Evolutionary conservation across 257 asterid species (phyloP).

Genomic region (Nemophila menziesii): DNA sequence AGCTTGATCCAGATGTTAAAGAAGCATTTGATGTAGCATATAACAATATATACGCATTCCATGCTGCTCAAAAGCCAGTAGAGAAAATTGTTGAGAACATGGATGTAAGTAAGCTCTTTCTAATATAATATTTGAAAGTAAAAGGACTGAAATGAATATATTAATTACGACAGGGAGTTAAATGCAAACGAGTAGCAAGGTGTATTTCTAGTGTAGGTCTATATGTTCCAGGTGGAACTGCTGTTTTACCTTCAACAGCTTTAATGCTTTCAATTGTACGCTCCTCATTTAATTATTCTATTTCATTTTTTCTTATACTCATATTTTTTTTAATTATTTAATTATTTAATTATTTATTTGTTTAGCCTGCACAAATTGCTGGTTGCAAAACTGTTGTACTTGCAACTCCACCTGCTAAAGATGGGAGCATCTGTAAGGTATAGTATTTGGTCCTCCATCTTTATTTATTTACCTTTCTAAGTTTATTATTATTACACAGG

Average conservation of each 20-base stretch:
- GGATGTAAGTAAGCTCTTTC: conserved; percentile 47
- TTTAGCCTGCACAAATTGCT: conserved; percentile 96
- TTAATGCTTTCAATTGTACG: conserved; percentile 95
- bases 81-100: conserved; percentile 78
- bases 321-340: conserved; percentile 5
- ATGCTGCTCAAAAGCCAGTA: conserved; percentile 77
- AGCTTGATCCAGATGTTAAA: conserved; percentile 75
- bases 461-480: neutral
- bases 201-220: conserved; percentile 90
- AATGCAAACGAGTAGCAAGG: conserved; percentile 87
- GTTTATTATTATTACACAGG: conserved; percentile 28
- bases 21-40: conserved; percentile 97
- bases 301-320: conserved; percentile 7
- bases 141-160: conserved; percentile 11
- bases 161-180: conserved; percentile 56
- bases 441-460: conserved; percentile 8
- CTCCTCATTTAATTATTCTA: conserved; percentile 11
- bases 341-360: conserved; percentile 8
- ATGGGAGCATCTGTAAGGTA: conserved; percentile 94
- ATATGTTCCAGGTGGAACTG: conserved; percentile 99
- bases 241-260: conserved; percentile 97
- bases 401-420: conserved; percentile 90
- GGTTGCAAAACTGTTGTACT: conserved; percentile 95
- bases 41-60: conserved; percentile 75
- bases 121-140: conserved; percentile 5